Base-by-base conservation (phyloP, 2,329 filamentous ascomycete species). In the Fusarium redolens region DNA sequence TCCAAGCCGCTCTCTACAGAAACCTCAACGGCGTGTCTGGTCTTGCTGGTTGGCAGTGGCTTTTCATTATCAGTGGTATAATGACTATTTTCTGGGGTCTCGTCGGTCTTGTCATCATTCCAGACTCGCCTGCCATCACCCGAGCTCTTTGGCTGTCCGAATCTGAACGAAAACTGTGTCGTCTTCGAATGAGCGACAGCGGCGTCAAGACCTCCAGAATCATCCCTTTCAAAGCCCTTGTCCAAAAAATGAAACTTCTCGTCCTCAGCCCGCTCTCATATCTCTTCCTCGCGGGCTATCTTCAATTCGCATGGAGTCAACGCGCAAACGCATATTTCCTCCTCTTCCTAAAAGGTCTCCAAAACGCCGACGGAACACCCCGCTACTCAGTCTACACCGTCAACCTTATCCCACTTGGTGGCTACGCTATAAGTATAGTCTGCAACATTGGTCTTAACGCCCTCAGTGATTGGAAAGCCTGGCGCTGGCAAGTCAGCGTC, bases 361-460 rank as follows among this genome's bases (percentile, higher is more conserved):
- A 63, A 18, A 62, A 70, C 0, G 40, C 65, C 0, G 37, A 71
- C 18, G 75, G 75, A 28, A 62, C 65, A 7, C 69, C 73, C 2
- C 75, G 65, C 30, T 84, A 75, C 50, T 79, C 67, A 40, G 78
- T 74, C 56, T 81, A 73, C 37, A 83, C 88, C 10, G 88, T 90
- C 56, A 88, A 88, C 57, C 84, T 85, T 20, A 86, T 87, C 43
- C 86, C 86, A 0, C 84, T 86, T 0, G 82, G 82, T 0, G 84
- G 79, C 4, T 82, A 80, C 28, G 80, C 72, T 7, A 71, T 81
- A 9, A 79, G 80, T 35, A 73, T 90, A 3, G 81, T 89, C 8
- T 84, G 84, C 12, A 90, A 78, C 81, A 22, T 89, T 85, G 71
- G 89, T 83, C 20, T 90, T 84, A 87, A 84, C 81, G 22, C 89